Percentiles rank a stretch among this genome's conserved stretches.
Conservation (phyloP, 805 yeast genomes). For the Grigorovia jiainica region DNA sequence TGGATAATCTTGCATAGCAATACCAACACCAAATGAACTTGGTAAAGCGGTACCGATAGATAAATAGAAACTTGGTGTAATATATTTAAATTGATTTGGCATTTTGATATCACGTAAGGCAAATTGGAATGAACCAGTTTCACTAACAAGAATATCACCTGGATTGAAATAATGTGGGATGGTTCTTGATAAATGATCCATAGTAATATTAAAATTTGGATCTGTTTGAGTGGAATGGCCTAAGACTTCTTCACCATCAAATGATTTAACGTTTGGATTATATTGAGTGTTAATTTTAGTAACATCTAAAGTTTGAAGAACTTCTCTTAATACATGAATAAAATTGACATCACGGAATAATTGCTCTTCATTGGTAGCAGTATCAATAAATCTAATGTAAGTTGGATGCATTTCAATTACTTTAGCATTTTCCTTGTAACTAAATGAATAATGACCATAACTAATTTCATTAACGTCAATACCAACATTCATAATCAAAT, state of each 20-base stretch:
- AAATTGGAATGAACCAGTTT: slow-evolving; percentile 78
- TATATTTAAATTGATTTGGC: slow-evolving; percentile 40
- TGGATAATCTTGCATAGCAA: slow-evolving; percentile 53
- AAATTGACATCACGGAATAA: slow-evolving; percentile 37
- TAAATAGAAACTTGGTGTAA: slow-evolving; percentile 68
- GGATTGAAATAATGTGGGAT: slow-evolving; percentile 41
- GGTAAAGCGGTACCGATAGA: slow-evolving; percentile 89
- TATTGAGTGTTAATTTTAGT: slow-evolving; percentile 17
- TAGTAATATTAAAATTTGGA: slow-evolving; percentile 34
- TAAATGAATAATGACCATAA: slow-evolving; percentile 53
- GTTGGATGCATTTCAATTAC: slow-evolving; percentile 45
- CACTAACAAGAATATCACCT: slow-evolving; percentile 65
- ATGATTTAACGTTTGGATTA: slow-evolving; percentile 13
- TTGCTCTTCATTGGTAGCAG: slow-evolving; percentile 12
- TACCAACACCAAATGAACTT: slow-evolving; percentile 70
- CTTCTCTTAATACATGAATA: slow-evolving; percentile 38
- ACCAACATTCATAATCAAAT: slow-evolving; percentile 65
- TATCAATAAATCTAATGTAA: slow-evolving; percentile 39
- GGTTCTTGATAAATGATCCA: slow-evolving; percentile 34
- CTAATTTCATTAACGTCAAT: slow-evolving; percentile 58
- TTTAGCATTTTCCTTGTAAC: slow-evolving; percentile 33
- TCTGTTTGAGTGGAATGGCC: slow-evolving; percentile 5
- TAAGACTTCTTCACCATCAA: slow-evolving; percentile 16
- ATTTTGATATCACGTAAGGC: slow-evolving; percentile 60
- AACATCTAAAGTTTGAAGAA: slow-evolving; percentile 32